phyloP scores from a whole-genome alignment of 139 green algal species.

The Picochlorum costavermella region DNA sequence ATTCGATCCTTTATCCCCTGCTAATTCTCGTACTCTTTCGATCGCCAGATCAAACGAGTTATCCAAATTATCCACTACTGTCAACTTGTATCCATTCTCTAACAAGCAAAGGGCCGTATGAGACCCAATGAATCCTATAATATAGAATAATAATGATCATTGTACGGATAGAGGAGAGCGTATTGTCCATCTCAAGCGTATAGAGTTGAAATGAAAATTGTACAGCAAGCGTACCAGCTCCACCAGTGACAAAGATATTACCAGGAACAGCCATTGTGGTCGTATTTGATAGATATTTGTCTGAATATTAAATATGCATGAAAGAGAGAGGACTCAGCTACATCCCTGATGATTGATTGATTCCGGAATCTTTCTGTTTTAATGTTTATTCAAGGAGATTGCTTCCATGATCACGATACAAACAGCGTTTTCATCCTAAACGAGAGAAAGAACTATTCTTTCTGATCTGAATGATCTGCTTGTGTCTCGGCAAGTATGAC shows the following conservation, averaged over 20 bases:
- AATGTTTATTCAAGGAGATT: too few relatives aligned
- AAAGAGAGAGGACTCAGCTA: too few relatives aligned
- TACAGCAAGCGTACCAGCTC: slow-evolving; percentile 13
- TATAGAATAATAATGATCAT: not conserved
- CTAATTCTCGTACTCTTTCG: slow-evolving; percentile 77
- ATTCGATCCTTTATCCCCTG: slow-evolving; percentile 59
- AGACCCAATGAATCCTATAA: slow-evolving; percentile 47
- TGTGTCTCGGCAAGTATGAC: too few relatives aligned
- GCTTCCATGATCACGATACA: too few relatives aligned
- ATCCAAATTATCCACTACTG: slow-evolving; percentile 86
- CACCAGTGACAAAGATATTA: slow-evolving; percentile 76
- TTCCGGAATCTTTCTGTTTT: too few relatives aligned
- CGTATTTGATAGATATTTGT: not conserved
- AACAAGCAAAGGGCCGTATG: slow-evolving; percentile 84
- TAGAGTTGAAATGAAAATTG: too few relatives aligned
- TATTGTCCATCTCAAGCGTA: too few relatives aligned
- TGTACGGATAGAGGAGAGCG: too few relatives aligned
- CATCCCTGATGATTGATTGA: too few relatives aligned
- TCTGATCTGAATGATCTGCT: too few relatives aligned
- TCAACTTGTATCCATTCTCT: slow-evolving; percentile 68
- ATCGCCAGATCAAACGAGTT: slow-evolving; percentile 76
- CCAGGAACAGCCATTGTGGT: slow-evolving; percentile 1
- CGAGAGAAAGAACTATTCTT: too few relatives aligned
- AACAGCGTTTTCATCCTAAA: too few relatives aligned
- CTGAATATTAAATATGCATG: not conserved